phyloP scores from a whole-genome alignment of 768 basidiomycete species.

The Tulasnella calospora region DNA sequence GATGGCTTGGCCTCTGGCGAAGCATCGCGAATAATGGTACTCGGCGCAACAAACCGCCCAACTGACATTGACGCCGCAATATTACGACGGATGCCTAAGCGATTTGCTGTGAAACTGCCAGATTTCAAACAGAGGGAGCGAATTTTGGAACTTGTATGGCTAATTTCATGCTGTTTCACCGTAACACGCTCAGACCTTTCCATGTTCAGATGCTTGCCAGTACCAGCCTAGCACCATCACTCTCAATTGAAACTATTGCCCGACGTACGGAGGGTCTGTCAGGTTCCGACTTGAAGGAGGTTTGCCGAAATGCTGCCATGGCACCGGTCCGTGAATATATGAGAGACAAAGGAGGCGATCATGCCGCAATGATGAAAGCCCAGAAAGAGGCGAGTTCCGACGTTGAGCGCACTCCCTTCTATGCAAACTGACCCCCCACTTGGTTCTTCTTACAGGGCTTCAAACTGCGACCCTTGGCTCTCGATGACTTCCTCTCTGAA shows the following conservation, averaged over 20 bases:
- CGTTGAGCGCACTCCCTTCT: background rate
- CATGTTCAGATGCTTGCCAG: conserved; percentile 71
- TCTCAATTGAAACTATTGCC: conserved; percentile 62
- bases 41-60: conserved; percentile 94
- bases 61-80: conserved; percentile 86
- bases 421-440: background rate
- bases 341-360: conserved; percentile 43
- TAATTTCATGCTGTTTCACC: background rate
- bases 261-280: conserved; percentile 67
- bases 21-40: conserved; percentile 75
- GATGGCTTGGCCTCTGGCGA: conserved; percentile 78
- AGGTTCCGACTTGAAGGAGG: conserved; percentile 86
- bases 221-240: conserved; percentile 58
- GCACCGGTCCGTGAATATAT: conserved; percentile 82
- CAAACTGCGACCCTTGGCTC: conserved; percentile 61
- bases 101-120: conserved; percentile 81
- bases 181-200: background rate
- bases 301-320: conserved; percentile 93
- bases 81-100: conserved; percentile 95
- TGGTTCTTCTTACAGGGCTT: conserved; percentile 41
- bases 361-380: conserved; percentile 47
- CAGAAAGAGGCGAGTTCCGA: conserved; percentile 44
- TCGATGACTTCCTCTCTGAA: conserved; percentile 59
- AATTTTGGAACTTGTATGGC: conserved; percentile 70
- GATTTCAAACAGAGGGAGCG: conserved; percentile 71